Evolutionary conservation across 139 green algal genomes (phyloP).

Genomic region (Coccomyxa sp.): DNA sequence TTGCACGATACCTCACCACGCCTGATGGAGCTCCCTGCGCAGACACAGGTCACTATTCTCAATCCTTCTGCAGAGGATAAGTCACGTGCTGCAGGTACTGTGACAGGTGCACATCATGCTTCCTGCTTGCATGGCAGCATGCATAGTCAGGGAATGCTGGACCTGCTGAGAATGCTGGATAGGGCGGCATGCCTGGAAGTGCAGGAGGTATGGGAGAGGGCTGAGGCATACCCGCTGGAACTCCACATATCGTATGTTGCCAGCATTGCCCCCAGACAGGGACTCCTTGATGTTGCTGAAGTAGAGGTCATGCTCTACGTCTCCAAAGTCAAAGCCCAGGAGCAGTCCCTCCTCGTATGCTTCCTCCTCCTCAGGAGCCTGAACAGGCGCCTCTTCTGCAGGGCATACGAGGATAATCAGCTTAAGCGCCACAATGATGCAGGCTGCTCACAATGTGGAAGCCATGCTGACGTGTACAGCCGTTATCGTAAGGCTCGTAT

Average conservation of each 20-base stretch:
- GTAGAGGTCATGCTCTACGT: background rate
- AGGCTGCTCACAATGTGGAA: background rate
- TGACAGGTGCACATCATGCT: too few relatives aligned
- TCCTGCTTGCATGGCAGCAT: too few relatives aligned
- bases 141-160: background rate
- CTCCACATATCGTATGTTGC: background rate
- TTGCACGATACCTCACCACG: background rate
- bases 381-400: background rate
- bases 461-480: background rate
- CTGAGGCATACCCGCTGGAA: background rate
- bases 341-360: background rate
- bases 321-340: conserved; percentile 6
- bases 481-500: too few relatives aligned
- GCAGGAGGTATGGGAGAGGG: background rate
- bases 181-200: background rate
- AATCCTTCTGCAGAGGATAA: too few relatives aligned
- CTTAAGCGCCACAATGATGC: too few relatives aligned
- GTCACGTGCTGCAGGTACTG: too few relatives aligned
- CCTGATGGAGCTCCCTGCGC: background rate
- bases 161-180: background rate
- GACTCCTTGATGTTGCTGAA: background rate
- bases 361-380: background rate
- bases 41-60: too few relatives aligned
- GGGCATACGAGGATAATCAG: too few relatives aligned
- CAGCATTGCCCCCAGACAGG: conserved; percentile 6